Base-by-base conservation (phyloP, 345 rosid species). In the Ceriops decandra region DNA sequence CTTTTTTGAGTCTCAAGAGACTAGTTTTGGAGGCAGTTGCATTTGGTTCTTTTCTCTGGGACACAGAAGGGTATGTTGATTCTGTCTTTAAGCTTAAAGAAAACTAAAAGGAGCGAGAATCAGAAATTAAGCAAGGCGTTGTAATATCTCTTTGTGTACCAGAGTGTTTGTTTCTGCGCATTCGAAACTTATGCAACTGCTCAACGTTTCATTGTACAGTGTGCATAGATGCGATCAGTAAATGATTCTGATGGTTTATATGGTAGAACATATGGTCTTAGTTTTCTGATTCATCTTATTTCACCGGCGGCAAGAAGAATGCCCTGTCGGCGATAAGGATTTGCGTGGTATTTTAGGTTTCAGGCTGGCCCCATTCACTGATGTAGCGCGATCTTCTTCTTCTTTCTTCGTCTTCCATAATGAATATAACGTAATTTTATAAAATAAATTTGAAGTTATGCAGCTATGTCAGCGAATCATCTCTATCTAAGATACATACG, bases 41-140 rank as follows among this genome's bases (percentile, higher is more conserved):
- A 35, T 95, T 95, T 63, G 99, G 99, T 57, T 82, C 85, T 54
- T 95, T 95, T 70, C 88, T 95, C n/a, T 91, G 97, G 99, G 99
- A 91, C 30, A 76, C 88, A 4, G 96, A 95, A 81, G 86, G 84
- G 63, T 79, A 81, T 70, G 93, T 90, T 0, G 73, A 87, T 66
- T 68, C 79, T 22, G 80, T 85, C 0, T 95, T 82, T 81, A 88
- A 84, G 88, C 91, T 95, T 20, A 79, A 80, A 66, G 89, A 84
- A 61, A 80, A 76, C 67, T 74, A 52, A 38, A 52, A 24, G 32
- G 74, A 2, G 54, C 26, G 27, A 52, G 22, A 59, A 30, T 16
- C 24, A 24, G 56, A 49, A 64, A 54, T 28, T 26, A 31, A 31
- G 54, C 52, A 68, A 32, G 36, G 57, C 5, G n/a, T 47, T 69